phyloP scores from a whole-genome alignment of 345 rosid genomes.

The Boechera stricta region DNA sequence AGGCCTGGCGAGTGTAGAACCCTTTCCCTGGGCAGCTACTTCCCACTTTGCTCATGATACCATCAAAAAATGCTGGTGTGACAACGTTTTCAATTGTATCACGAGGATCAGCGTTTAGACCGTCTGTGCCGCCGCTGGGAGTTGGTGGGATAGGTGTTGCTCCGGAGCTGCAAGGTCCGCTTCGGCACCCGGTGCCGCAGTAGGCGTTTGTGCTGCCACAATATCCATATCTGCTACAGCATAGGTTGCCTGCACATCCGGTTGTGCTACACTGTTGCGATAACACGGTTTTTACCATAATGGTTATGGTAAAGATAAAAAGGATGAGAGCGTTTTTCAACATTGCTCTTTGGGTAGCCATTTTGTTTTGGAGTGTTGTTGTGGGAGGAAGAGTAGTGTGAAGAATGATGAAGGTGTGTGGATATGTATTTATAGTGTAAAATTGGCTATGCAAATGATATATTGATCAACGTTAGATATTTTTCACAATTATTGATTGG shows the following conservation, averaged over 20 bases:
- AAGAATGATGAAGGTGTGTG: slow-evolving; percentile 19
- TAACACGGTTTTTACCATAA: slow-evolving; percentile 25
- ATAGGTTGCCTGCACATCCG: slow-evolving; percentile 39
- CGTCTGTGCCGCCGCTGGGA: slow-evolving; percentile 36
- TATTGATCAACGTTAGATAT: slow-evolving; percentile 5
- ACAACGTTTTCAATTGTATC: slow-evolving; percentile 50
- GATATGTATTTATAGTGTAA: slow-evolving; percentile 38
- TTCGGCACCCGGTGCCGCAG: slow-evolving; percentile 44
- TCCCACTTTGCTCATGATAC: slow-evolving; percentile 48
- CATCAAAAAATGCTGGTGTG: slow-evolving; percentile 52
- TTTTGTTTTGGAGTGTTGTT: slow-evolving; percentile 19
- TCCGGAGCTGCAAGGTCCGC: slow-evolving; percentile 37
- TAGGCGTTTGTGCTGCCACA: slow-evolving; percentile 43
- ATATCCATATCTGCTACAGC: slow-evolving; percentile 47
- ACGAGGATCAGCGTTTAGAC: slow-evolving; percentile 38
- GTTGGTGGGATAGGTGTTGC: slow-evolving; percentile 34
- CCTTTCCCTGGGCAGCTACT: slow-evolving; percentile 53
- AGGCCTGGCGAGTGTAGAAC: slow-evolving; percentile 53
- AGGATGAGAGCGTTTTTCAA: slow-evolving; percentile 29
- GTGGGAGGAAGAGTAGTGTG: slow-evolving; percentile 25
- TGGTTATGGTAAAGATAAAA: slow-evolving; percentile 35
- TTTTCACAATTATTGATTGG: slow-evolving; percentile 16
- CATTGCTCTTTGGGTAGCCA: slow-evolving; percentile 33
- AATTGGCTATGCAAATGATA: slow-evolving; percentile 2
- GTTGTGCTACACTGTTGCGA: slow-evolving; percentile 34